Evolutionary conservation across 2,329 filamentous ascomycete species (phyloP).

Genomic region (Diplodia intermedia): DNA sequence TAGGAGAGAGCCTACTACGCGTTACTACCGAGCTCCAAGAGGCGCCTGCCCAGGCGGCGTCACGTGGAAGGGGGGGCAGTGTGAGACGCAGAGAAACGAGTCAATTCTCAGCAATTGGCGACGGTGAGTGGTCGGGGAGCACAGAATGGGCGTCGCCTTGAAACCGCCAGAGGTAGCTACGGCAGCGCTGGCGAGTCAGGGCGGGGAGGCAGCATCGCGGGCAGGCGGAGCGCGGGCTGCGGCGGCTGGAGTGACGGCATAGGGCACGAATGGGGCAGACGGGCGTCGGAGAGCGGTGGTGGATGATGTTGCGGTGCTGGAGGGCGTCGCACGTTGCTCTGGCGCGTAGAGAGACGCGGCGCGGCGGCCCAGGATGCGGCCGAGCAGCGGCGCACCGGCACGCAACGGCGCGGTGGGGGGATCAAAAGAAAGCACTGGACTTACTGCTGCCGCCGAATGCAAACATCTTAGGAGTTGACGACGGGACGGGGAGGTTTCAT

Average conservation of each 20-base stretch:
- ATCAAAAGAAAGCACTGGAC: slow-evolving; percentile 35
- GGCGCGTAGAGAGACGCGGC: neutral
- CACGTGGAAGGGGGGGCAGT: slow-evolving; percentile 27
- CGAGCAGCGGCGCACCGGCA: slow-evolving; percentile 22
- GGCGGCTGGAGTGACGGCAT: neutral
- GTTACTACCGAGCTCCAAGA: slow-evolving; percentile 21
- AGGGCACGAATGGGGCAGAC: slow-evolving; percentile 19
- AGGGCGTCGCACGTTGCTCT: slow-evolving; percentile 10
- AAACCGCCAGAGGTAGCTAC: slow-evolving; percentile 21
- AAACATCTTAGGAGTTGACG: slow-evolving; percentile 41
- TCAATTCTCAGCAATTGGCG: neutral
- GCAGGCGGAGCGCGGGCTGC: neutral
- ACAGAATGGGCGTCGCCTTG: slow-evolving; percentile 18
- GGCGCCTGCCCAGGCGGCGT: neutral
- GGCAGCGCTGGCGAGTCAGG: slow-evolving; percentile 23
- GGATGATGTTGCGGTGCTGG: neutral
- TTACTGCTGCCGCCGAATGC: slow-evolving; percentile 45
- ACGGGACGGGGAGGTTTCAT: slow-evolving; percentile 27
- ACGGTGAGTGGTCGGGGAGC: neutral
- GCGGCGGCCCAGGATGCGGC: slow-evolving; percentile 1
- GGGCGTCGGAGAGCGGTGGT: slow-evolving; percentile 3
- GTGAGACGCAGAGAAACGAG: slow-evolving; percentile 25
- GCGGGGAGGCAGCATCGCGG: neutral
- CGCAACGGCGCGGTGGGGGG: neutral
- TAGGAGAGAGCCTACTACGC: slow-evolving; percentile 44